Percentiles rank a stretch among this genome's conserved stretches.
These are phyloP conservation scores for Oryza coarctata DNA, from an alignment of 176 grass and related monocot species.

Conservation along the genomic window DNA sequence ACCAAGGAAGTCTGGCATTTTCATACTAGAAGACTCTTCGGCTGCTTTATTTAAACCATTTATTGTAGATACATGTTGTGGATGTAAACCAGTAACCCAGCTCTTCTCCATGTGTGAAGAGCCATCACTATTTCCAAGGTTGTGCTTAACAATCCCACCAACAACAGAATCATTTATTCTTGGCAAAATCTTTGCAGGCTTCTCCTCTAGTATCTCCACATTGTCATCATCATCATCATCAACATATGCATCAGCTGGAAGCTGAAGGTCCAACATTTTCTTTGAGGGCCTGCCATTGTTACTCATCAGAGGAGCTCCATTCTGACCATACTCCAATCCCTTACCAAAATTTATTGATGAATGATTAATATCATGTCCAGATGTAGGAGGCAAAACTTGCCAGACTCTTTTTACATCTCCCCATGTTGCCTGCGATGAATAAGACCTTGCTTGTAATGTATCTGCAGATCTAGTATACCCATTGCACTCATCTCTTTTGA, in stretches of 20 bases:
- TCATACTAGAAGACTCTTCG: conserved; percentile 29
- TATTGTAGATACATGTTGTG: not conserved
- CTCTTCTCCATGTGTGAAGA: conserved; percentile 27
- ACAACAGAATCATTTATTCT: conserved; percentile 15
- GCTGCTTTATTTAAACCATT: conserved; percentile 41
- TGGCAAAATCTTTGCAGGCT: conserved; percentile 22
- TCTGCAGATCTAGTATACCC: conserved; percentile 32
- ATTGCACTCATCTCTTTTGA: conserved; percentile 35
- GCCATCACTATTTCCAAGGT: not conserved
- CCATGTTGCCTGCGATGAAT: conserved; percentile 43
- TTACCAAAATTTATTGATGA: conserved; percentile 27
- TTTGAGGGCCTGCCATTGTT: conserved; percentile 17
- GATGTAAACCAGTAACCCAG: conserved; percentile 30
- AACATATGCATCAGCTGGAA: conserved; percentile 48
- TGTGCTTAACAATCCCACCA: conserved; percentile 36
- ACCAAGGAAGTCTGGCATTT: conserved; percentile 36
- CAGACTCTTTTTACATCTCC: conserved; percentile 26
- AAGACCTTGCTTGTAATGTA: conserved; percentile 39
- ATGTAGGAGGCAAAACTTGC: conserved; percentile 15
- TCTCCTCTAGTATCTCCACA: conserved; percentile 35
- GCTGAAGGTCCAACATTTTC: conserved; percentile 47
- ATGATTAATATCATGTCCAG: conserved; percentile 25
- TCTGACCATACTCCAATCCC: conserved; percentile 34
- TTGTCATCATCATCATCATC: conserved; percentile 40
- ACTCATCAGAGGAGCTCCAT: conserved; percentile 30